Conservation (phyloP, 1,284 basidiomycete species). For the Thelephora terrestris region DNA sequence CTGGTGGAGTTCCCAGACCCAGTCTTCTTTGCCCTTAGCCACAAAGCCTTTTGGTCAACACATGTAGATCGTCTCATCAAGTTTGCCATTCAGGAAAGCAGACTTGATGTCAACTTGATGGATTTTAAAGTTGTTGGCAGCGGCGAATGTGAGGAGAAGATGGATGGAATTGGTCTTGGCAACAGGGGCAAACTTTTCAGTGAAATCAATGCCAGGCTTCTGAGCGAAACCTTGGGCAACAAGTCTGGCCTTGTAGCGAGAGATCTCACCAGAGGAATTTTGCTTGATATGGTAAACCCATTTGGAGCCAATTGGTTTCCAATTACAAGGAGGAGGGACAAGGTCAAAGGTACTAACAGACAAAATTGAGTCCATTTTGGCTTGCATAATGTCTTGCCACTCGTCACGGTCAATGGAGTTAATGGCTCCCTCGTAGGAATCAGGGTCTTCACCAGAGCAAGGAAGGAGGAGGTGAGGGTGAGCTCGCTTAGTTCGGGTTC, state of each 20-base stretch:
- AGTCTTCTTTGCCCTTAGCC: constrained; percentile 3
- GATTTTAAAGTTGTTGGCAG: constrained; percentile 25
- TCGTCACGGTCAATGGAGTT: constrained; percentile 7
- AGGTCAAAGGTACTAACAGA: constrained; percentile 21
- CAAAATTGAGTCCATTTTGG: constrained; percentile 7
- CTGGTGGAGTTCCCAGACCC: constrained; percentile 11
- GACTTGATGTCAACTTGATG: constrained; percentile 36
- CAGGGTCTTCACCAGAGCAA: constrained; percentile 7
- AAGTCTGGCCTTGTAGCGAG: constrained; percentile 25
- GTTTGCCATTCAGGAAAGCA: constrained; percentile 32
- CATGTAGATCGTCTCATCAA: constrained; percentile 30
- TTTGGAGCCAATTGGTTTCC: constrained; percentile 18
- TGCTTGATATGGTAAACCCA: constrained; percentile 24
- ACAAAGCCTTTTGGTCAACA: constrained; percentile 13
- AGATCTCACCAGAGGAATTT: constrained; percentile 19
- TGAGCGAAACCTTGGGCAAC: constrained; percentile 32
- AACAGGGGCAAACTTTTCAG: constrained; percentile 33
- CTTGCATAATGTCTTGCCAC: constrained; percentile 9
- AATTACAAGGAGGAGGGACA: constrained; percentile 16
- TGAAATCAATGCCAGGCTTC: constrained; percentile 29
- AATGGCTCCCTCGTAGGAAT: constrained; percentile 10
- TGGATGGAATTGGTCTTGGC: constrained; percentile 26
- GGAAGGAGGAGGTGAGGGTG: too few species aligned
- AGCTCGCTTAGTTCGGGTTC: too few species aligned
- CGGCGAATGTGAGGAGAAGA: constrained; percentile 27